A percentile compares a stretch with the other conserved stretches of the same genome.
These are phyloP conservation scores for Aureobasidium sp. DNA, from an alignment of 2,329 filamentous ascomycete species.

Conservation along the genomic window DNA sequence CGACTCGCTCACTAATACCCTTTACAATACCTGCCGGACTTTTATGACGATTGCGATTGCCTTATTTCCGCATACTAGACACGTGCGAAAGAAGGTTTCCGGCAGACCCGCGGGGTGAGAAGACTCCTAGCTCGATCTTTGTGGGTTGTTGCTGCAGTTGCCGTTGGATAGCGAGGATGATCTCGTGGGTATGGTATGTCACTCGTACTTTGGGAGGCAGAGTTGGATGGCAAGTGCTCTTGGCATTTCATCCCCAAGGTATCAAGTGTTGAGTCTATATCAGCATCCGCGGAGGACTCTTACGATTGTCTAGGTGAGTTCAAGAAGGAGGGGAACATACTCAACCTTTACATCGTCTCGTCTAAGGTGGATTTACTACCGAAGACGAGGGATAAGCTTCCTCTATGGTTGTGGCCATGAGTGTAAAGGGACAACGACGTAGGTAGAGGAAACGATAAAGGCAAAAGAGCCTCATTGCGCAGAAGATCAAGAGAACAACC, in stretches of 20 bases:
- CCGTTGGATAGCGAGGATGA: background rate
- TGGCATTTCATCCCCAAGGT: background rate
- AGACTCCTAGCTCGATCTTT: background rate
- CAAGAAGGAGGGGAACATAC: background rate
- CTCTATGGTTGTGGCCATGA: background rate
- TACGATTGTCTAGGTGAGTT: background rate
- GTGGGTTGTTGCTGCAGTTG: no score
- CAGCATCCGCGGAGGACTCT: background rate
- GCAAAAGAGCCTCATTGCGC: background rate
- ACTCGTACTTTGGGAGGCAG: background rate
- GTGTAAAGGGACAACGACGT: background rate
- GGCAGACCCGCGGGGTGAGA: background rate
- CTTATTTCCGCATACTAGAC: background rate
- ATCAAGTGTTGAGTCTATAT: background rate
- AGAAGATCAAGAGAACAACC: background rate
- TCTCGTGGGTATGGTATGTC: background rate
- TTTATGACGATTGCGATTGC: background rate
- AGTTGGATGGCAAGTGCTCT: no score
- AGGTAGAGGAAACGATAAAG: background rate
- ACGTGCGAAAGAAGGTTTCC: background rate
- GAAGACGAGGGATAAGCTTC: background rate
- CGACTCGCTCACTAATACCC: no score
- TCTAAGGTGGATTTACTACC: background rate
- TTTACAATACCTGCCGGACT: no score
- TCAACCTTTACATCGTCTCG: background rate